A percentile compares a stretch with the other conserved stretches of the same genome.
Conservation (phyloP, 306 rosid genomes). For the Dryas drummondii region DNA sequence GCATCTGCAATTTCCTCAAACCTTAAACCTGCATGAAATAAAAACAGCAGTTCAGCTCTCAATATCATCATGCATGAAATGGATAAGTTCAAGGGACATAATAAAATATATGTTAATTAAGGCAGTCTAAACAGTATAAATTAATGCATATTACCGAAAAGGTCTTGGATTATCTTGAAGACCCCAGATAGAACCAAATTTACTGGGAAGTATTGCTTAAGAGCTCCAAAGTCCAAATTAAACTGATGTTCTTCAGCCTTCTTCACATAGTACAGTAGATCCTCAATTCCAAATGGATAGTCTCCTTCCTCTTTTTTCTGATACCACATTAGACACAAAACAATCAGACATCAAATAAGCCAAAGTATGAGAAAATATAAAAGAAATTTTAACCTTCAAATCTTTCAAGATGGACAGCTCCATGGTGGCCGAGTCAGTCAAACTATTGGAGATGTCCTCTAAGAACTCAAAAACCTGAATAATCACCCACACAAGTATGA, state of each 20-base stretch:
- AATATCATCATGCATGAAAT: slow-evolving; percentile 12
- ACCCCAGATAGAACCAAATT: slow-evolving; percentile 85
- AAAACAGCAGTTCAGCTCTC: slow-evolving; percentile 17
- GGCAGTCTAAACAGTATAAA: background rate
- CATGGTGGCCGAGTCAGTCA: slow-evolving; percentile 62
- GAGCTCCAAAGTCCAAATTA: slow-evolving; percentile 69
- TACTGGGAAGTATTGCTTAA: slow-evolving; percentile 89
- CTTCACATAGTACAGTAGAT: slow-evolving; percentile 71
- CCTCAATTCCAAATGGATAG: slow-evolving; percentile 82
- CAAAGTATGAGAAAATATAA: slow-evolving; percentile 15
- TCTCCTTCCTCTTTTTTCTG: slow-evolving; percentile 96
- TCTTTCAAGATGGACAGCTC: slow-evolving; percentile 76
- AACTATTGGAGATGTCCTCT: slow-evolving; percentile 69
- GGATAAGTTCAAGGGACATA: slow-evolving; percentile 5
- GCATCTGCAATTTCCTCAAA: slow-evolving; percentile 75
- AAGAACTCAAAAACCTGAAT: slow-evolving; percentile 89
- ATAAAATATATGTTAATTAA: background rate
- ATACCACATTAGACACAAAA: slow-evolving; percentile 32
- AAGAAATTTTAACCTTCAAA: slow-evolving; percentile 53
- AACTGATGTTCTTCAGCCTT: slow-evolving; percentile 67
- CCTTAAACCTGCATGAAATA: slow-evolving; percentile 61
- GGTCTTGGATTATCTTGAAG: slow-evolving; percentile 86
- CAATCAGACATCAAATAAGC: slow-evolving; percentile 33
- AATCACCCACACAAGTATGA: slow-evolving; percentile 12
- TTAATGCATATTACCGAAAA: slow-evolving; percentile 56